Evolutionary conservation across 1,284 basidiomycete genomes (phyloP).

Genomic region (Ustilago tritici): DNA sequence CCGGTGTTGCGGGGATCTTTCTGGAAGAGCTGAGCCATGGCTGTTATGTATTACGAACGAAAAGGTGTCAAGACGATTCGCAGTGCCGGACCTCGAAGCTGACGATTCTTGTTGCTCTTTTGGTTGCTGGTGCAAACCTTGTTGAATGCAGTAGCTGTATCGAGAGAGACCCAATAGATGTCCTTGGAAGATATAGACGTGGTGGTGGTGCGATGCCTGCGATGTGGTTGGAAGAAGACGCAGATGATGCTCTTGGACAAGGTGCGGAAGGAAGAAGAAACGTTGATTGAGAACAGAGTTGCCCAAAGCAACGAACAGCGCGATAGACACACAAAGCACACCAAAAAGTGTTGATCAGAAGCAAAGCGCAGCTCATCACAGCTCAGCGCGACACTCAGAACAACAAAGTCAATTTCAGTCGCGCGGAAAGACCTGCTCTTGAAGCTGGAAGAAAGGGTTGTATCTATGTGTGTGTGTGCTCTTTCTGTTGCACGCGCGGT

Average conservation of each 20-base stretch:
- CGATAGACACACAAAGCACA: background rate
- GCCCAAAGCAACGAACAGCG: slow-evolving; percentile 12
- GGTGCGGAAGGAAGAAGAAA: too few species aligned
- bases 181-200: background rate
- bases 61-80: background rate
- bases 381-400: background rate
- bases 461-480: too few species aligned
- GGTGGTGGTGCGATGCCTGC: background rate
- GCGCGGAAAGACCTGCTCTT: slow-evolving; percentile 6
- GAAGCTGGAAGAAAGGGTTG: background rate
- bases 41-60: slow-evolving; percentile 1
- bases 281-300: background rate
- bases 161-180: background rate
- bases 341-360: slow-evolving; percentile 33
- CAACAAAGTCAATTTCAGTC: slow-evolving; percentile 1
- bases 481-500: background rate
- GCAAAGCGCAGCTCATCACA: background rate
- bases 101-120: background rate
- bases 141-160: background rate
- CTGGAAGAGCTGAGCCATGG: slow-evolving; percentile 68
- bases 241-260: slow-evolving; percentile 5
- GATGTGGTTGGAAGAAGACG: background rate
- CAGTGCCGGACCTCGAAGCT: background rate
- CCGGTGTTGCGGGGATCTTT: slow-evolving; percentile 68
- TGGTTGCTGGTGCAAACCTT: background rate